Percentiles rank a stretch among this genome's conserved stretches.
These are phyloP conservation scores for Suhomyces emberorum DNA, from an alignment of 805 yeast species.

Conservation along the genomic window DNA sequence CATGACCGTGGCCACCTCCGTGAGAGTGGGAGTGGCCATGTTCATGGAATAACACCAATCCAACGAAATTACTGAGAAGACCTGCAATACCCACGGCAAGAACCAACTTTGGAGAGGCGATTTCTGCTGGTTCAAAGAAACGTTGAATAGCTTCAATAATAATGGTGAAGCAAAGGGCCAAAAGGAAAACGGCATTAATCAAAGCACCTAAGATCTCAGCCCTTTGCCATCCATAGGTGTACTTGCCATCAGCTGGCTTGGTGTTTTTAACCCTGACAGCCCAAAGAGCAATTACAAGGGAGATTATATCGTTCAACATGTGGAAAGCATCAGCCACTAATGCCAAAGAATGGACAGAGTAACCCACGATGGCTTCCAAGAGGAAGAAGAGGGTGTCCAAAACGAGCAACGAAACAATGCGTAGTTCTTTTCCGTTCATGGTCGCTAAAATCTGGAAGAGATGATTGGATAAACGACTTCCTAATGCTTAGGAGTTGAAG, in stretches of 20 bases:
- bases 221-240: constrained; percentile 97
- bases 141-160: constrained; percentile 91
- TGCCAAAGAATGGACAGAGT: constrained; percentile 90
- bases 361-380: constrained; percentile 80
- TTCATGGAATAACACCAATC: constrained; percentile 85
- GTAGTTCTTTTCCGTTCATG: constrained; percentile 57
- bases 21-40: constrained; percentile 49
- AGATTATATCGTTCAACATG: constrained; percentile 92
- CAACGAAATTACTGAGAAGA: constrained; percentile 74
- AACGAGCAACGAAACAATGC: constrained; percentile 67
- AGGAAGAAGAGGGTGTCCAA: constrained; percentile 83
- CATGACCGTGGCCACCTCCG: constrained; percentile 21
- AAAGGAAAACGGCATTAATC: constrained; percentile 85
- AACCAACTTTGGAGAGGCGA: constrained; percentile 79
- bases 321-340: constrained; percentile 96
- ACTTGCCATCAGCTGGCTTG: constrained; percentile 77
- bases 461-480: too few species aligned
- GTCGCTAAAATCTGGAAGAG: too few species aligned
- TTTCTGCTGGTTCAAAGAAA: constrained; percentile 72
- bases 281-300: constrained; percentile 89
- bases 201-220: constrained; percentile 96
- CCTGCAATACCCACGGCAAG: constrained; percentile 83
- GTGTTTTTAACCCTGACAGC: constrained; percentile 89
- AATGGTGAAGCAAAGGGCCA: constrained; percentile 90
- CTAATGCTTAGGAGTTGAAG: too few species aligned